Percentiles rank a stretch among this genome's conserved stretches.
Evolutionary conservation across 164 flowering plant genomes (phyloP).

Genomic region (Dillenia turbinata): DNA sequence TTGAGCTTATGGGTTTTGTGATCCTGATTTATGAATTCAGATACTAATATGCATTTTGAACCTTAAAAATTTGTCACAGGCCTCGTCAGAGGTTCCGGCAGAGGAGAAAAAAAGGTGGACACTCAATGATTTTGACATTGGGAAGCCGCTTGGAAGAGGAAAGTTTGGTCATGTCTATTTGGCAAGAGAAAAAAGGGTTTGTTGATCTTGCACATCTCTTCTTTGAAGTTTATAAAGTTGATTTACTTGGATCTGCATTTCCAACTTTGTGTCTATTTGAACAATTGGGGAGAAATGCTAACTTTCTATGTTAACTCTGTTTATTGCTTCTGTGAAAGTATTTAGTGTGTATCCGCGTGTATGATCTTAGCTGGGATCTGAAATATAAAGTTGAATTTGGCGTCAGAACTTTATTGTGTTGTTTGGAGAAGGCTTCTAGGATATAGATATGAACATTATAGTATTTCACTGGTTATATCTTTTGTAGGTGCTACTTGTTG

Average conservation of each 20-base stretch:
- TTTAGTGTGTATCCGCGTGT: no score
- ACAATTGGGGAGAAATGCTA: no score
- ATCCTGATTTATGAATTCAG: neutral
- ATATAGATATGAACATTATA: no score
- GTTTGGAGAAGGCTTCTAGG: no score
- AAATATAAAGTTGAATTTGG: no score
- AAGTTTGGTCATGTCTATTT: conserved; percentile 96
- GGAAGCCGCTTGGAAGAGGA: conserved; percentile 97
- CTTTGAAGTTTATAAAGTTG: neutral
- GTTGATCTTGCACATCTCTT: conserved; percentile 3
- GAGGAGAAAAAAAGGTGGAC: conserved; percentile 72
- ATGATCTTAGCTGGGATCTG: no score
- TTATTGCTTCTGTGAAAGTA: neutral
- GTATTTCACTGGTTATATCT: no score
- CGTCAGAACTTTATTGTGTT: no score
- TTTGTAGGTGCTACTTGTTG: no score
- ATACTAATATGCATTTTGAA: neutral
- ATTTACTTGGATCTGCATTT: no score
- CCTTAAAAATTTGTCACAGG: conserved; percentile 19
- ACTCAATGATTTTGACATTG: conserved; percentile 85
- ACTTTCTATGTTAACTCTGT: no score
- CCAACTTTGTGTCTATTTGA: no score
- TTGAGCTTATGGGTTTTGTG: neutral
- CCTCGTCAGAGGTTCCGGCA: conserved; percentile 40
- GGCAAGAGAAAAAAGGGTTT: conserved; percentile 90